Base-by-base conservation (phyloP, 768 basidiomycete genomes). In the Postia placenta region DNA sequence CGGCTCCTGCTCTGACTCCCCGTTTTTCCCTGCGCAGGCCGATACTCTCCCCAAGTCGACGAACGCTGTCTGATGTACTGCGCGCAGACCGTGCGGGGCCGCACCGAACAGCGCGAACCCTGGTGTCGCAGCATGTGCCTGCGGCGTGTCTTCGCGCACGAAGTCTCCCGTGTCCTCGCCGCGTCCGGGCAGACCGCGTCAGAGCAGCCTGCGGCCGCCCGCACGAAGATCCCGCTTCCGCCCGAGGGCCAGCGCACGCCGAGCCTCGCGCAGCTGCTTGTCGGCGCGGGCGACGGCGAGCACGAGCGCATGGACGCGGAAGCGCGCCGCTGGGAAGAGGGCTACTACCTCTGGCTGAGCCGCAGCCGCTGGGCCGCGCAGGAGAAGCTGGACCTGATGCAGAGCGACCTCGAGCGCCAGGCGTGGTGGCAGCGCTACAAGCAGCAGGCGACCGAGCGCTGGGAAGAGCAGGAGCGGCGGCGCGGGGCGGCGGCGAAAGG, bases 291-390 rank as follows among this genome's bases (percentile, higher is more conserved):
- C 45, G 56, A 17, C 54, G 55, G 23, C 14, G 48, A 14, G 27
- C 17, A 49, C 20, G 11, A 24, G 24, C 11, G 58, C 20, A 65
- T 49, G 50, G 65, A 52, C 33, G n/a, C n/a, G n/a, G 69, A 75
- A 19, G 70, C 68, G 36, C 79, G 75, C 53, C 74, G 76, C 57
- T 90, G 87, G 87, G 74, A 85, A 48, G 79, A 81, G 57, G 86
- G 87, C 4, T 84, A 77, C 75, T 90, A 90, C 59, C 57, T 90
- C 36, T 88, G 85, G 85, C 74, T 78, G 44, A 76, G 77, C 14
- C 71, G 70, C 47, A 79, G 72, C 42, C 69, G 73, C 42, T 70
- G 69, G 61, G 78, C 74, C 11, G 71, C 75, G 6, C 69, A 74
- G 54, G 76, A 83, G 60, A 80, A 79, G 57, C 64, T 81, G 43